A percentile compares a stretch with the other conserved stretches of the same genome.
Conservation (phyloP, 495 filamentous ascomycete genomes). For the Physcia stellaris region DNA sequence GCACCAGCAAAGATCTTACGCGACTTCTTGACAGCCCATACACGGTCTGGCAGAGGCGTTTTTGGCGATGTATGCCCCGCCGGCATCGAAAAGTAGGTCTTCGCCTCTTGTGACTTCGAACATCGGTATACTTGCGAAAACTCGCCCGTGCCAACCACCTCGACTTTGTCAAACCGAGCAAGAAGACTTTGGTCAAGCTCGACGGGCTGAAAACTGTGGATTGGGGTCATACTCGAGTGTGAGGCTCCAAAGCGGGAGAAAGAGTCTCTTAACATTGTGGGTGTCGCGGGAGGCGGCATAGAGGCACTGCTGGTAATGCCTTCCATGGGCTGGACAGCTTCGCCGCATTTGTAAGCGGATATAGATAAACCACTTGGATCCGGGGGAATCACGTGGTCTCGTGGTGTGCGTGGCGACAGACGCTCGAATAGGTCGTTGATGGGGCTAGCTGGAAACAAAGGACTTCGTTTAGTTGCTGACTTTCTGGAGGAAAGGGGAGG, state of each 20-base stretch:
- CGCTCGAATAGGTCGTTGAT: slow-evolving; percentile 34
- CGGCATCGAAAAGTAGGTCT: slow-evolving; percentile 29
- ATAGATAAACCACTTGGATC: slow-evolving; percentile 74
- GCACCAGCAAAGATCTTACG: slow-evolving; percentile 60
- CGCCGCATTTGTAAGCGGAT: slow-evolving; percentile 39
- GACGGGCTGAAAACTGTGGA: slow-evolving; percentile 37
- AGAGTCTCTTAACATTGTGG: slow-evolving; percentile 55
- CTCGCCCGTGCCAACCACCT: slow-evolving; percentile 70
- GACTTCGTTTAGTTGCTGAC: slow-evolving; percentile 31
- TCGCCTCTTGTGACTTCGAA: slow-evolving; percentile 30
- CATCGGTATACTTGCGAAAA: slow-evolving; percentile 90
- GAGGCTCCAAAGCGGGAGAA: slow-evolving; percentile 33
- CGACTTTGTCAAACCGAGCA: slow-evolving; percentile 60
- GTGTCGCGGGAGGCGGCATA: slow-evolving; percentile 60
- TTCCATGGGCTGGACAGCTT: slow-evolving; percentile 21
- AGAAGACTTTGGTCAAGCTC: slow-evolving; percentile 60
- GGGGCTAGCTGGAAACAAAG: slow-evolving; percentile 35
- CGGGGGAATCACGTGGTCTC: slow-evolving; percentile 58
- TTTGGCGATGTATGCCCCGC: slow-evolving; percentile 27
- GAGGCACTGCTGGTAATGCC: slow-evolving; percentile 29
- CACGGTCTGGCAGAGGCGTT: slow-evolving; percentile 32
- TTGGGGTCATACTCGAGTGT: slow-evolving; percentile 38
- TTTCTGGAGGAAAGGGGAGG: slow-evolving; percentile 18
- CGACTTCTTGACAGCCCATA: slow-evolving; percentile 90
- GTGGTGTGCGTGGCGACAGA: slow-evolving; percentile 65